A percentile compares a stretch with the other conserved stretches of the same genome.
Evolutionary conservation across 768 basidiomycete species (phyloP).

Genomic region (Leucocoprinus sp.): DNA sequence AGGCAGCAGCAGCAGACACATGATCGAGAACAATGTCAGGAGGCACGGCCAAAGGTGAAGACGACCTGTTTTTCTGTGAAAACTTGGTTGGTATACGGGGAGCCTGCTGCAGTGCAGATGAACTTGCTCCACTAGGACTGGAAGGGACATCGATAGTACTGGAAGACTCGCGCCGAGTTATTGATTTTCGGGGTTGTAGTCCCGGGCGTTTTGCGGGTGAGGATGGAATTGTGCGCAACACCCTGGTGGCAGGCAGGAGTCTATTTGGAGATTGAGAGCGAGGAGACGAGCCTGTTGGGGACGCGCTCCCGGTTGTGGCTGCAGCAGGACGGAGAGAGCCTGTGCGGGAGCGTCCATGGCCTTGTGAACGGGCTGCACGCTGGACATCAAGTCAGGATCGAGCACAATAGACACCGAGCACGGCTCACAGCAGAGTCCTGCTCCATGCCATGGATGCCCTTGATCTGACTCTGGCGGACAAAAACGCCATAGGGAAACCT

Average conservation of each 20-base stretch:
- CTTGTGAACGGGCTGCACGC: conserved; percentile 19
- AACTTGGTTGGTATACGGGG: no score
- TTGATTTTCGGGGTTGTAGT: conserved; percentile 42
- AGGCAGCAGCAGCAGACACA: conserved; percentile 17
- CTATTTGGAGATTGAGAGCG: conserved; percentile 53
- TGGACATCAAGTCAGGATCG: conserved; percentile 11
- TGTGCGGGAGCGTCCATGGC: conserved; percentile 52
- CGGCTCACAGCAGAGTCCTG: conserved; percentile 20
- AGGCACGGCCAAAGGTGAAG: neutral
- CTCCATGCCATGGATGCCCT: conserved; percentile 43
- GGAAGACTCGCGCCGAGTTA: conserved; percentile 35
- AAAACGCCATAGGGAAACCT: conserved; percentile 77
- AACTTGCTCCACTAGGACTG: conserved; percentile 19
- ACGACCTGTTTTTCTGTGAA: no score
- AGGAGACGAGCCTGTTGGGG: conserved; percentile 46
- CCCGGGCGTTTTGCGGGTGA: conserved; percentile 54
- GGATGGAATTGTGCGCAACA: conserved; percentile 17
- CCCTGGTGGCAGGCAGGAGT: conserved; percentile 24
- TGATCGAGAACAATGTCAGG: conserved; percentile 11
- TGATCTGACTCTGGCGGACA: conserved; percentile 80
- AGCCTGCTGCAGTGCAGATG: conserved; percentile 19
- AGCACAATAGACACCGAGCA: neutral
- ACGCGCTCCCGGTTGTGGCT: conserved; percentile 17
- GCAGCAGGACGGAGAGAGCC: conserved; percentile 25
- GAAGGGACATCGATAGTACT: conserved; percentile 23